phyloP scores from a whole-genome alignment of 2,329 filamentous ascomycete species.

The Penicillium sp. region DNA sequence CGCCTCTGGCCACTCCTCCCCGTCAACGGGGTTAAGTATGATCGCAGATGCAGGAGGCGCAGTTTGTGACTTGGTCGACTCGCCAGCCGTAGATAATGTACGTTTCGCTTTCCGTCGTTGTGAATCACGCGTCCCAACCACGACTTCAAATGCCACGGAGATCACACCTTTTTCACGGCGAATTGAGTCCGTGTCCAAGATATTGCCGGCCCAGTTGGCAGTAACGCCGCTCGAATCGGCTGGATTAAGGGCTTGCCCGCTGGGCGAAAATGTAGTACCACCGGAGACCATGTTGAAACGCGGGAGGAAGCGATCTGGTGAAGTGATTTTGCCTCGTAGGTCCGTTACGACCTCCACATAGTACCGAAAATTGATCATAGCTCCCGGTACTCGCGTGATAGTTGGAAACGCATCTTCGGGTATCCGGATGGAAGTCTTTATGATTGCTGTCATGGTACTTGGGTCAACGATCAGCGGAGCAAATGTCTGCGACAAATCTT shows the following conservation, averaged over 20 bases:
- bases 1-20: conserved; percentile 30
- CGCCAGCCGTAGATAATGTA: conserved; percentile 28
- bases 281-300: conserved; percentile 52
- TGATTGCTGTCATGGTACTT: conserved; percentile 68
- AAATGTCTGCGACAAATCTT: conserved; percentile 86
- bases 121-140: conserved; percentile 83
- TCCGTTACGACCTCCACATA: conserved; percentile 91
- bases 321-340: conserved; percentile 77
- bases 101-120: conserved; percentile 50
- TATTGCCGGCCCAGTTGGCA: conserved; percentile 54
- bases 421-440: conserved; percentile 79
- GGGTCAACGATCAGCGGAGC: conserved; percentile 87
- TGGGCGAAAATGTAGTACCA: conserved; percentile 45
- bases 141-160: conserved; percentile 76
- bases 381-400: conserved; percentile 81
- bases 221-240: conserved; percentile 37
- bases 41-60: conserved; percentile 8
- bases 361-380: conserved; percentile 94
- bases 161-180: conserved; percentile 90
- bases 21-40: conserved; percentile 19
- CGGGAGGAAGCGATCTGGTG: conserved; percentile 65
- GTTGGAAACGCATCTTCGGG: conserved; percentile 91
- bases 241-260: conserved; percentile 35
- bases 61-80: conserved; percentile 27
- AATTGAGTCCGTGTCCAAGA: conserved; percentile 83